phyloP scores from a whole-genome alignment of 1,139 yeast genomes.

The Scheffersomyces illinoinensis region DNA sequence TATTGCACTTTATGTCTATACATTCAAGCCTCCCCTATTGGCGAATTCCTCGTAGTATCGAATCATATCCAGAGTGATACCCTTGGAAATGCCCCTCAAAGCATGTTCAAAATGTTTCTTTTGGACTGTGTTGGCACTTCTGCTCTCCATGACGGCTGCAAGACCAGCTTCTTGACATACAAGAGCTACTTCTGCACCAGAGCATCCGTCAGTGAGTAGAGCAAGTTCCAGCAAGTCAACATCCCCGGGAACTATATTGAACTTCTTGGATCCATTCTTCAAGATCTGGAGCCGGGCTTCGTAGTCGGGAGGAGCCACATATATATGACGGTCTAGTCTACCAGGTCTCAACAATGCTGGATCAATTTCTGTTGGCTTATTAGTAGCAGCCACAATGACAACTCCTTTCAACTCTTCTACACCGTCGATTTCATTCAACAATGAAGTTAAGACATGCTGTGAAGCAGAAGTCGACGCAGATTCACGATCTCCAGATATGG shows the following conservation, averaged over 20 bases:
- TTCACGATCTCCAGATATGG: conserved; percentile 74
- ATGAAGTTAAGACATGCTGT: conserved; percentile 82
- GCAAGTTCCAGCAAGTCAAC: conserved; percentile 59
- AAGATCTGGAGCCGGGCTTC: conserved; percentile 79
- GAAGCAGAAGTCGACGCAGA: conserved; percentile 69
- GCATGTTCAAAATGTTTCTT: conserved; percentile 74
- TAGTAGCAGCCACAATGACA: conserved; percentile 91
- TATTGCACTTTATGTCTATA: conserved; percentile 12
- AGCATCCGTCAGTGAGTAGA: conserved; percentile 74
- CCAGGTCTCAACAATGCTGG: conserved; percentile 93
- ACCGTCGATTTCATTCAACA: conserved; percentile 93
- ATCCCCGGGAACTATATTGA: conserved; percentile 44
- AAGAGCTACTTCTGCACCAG: conserved; percentile 94
- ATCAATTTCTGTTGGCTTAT: conserved; percentile 90
- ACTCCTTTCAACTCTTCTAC: conserved; percentile 93
- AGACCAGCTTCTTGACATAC: conserved; percentile 95
- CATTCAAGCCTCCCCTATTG: conserved; percentile 34
- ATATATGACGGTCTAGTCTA: conserved; percentile 85
- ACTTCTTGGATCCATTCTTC: conserved; percentile 60
- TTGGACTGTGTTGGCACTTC: conserved; percentile 53
- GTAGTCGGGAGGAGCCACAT: conserved; percentile 86
- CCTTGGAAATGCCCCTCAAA: conserved; percentile 62
- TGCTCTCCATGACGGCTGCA: conserved; percentile 81
- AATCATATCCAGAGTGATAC: conserved; percentile 83
- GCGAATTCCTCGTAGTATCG: conserved; percentile 73